Base-by-base conservation (phyloP, 768 basidiomycete genomes). In the Panaeolus papilionaceus region DNA sequence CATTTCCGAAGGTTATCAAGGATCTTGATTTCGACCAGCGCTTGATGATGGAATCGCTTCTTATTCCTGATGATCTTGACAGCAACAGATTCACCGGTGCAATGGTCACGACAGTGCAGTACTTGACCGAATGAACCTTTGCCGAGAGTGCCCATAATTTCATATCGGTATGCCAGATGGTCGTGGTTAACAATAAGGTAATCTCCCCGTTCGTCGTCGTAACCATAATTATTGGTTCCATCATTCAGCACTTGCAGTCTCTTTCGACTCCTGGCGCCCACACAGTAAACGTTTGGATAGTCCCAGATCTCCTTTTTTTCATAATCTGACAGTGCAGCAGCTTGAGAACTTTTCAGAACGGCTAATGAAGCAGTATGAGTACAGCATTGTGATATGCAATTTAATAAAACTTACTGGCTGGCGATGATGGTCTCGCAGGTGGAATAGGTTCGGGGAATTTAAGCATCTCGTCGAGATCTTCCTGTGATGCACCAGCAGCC, bases 21-120 rank as follows among this genome's bases (percentile, higher is more conserved):
- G 67, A 99, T 98, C 81, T 98, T 98, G 80, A 99, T 97, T 81
- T 99, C 98, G n/a, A 99, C 96, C 51, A 99, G 78, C 0, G 97
- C 98, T 78, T 99, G 98, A 73, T 97, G 94, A 77, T 99, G 96
- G 83, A 99, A 99, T 61, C 98, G 87, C 79, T 99, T 98, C 85
- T 98, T 99, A 83, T 99, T 99, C 45, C 98, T 90, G 73, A 99
- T 99, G 69, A 99, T 99, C 85, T 99, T 99, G 82, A 99, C 90
- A 18, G 98, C 98, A 10, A 99, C 94, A n/a, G 95, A 96, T 73
- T 93, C 88, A 10, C 98, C 98, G 12, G 96, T 95, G 74, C 89
- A 90, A 76, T 99, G 94, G 79, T 99, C 98, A 47, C 97, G 90
- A 78, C 97, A 98, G 75, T 94, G 92, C 20, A 98, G 79, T 14